Evolutionary conservation across 73 alveolate genomes (phyloP).

Genomic region (Urostyla sp.): DNA sequence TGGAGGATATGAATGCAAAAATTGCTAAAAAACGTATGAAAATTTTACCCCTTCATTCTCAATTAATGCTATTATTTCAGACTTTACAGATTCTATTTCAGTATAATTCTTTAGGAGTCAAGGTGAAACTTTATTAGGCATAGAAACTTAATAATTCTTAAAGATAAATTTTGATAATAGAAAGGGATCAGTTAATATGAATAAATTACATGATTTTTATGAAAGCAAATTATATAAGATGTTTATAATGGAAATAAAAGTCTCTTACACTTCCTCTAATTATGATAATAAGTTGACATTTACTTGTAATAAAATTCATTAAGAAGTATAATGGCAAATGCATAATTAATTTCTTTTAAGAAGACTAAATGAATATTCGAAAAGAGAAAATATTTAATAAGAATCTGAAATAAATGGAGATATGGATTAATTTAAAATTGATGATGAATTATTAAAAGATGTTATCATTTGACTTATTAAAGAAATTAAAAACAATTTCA

Average conservation of each 20-base stretch:
- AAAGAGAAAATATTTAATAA: not conserved
- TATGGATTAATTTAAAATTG: no score
- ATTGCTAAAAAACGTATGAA: slow-evolving; percentile 3
- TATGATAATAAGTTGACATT: not conserved
- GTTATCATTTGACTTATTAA: no score
- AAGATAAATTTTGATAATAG: not conserved
- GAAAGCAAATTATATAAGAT: not conserved
- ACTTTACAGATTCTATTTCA: slow-evolving; percentile 45
- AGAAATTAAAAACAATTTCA: no score
- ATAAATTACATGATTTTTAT: not conserved
- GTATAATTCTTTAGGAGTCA: not conserved
- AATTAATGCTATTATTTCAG: slow-evolving; percentile 52
- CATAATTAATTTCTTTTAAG: not conserved
- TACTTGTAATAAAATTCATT: not conserved
- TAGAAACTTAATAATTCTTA: not conserved
- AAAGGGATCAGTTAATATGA: not conserved
- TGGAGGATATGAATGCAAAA: slow-evolving; percentile 36
- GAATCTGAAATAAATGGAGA: not conserved
- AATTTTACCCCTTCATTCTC: slow-evolving; percentile 40
- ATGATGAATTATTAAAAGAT: no score
- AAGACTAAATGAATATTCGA: not conserved
- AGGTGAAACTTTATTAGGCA: slow-evolving; percentile 14
- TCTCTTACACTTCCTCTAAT: not conserved
- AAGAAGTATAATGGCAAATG: not conserved
- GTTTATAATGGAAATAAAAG: not conserved